These are phyloP conservation scores for Dipsacomyces acuminosporus DNA, from an alignment of 371 early-diverging fungal species.

Conservation along the genomic window DNA sequence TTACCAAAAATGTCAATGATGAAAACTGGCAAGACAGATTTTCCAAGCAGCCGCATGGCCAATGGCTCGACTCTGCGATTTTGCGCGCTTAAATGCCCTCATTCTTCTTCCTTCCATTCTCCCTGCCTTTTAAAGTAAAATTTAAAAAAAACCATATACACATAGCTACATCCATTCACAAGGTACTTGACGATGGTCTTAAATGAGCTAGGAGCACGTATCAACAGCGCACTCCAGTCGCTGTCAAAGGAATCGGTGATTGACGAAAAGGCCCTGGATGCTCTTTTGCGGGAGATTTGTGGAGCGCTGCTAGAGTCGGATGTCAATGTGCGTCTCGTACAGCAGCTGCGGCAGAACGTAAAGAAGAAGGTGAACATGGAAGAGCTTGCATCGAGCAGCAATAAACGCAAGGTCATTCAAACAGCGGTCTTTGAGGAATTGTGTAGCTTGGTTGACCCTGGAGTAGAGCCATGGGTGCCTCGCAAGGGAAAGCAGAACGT, in stretches of 20 bases:
- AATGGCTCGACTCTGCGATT: constrained; percentile 37
- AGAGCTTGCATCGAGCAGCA: constrained; percentile 70
- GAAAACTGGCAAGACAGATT: constrained; percentile 22
- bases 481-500: constrained; percentile 81
- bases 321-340: constrained; percentile 91
- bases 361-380: constrained; percentile 78
- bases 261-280: constrained; percentile 88
- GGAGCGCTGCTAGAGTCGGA: constrained; percentile 89
- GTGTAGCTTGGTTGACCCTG: constrained; percentile 91
- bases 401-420: constrained; percentile 85
- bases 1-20: constrained; percentile 3
- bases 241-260: constrained; percentile 81
- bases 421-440: constrained; percentile 97
- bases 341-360: constrained; percentile 81
- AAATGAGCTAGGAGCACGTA: constrained; percentile 85
- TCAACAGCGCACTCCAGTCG: constrained; percentile 75
- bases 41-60: constrained; percentile 27
- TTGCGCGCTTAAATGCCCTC: no score
- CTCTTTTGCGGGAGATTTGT: constrained; percentile 83
- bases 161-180: not conserved
- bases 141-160: not conserved
- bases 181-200: constrained; percentile 67
- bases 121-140: no score
- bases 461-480: constrained; percentile 83
- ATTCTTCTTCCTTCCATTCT: no score